Conservation (phyloP, 108 stramenopile genomes). For the Pseudonitzschia multiseries region DNA sequence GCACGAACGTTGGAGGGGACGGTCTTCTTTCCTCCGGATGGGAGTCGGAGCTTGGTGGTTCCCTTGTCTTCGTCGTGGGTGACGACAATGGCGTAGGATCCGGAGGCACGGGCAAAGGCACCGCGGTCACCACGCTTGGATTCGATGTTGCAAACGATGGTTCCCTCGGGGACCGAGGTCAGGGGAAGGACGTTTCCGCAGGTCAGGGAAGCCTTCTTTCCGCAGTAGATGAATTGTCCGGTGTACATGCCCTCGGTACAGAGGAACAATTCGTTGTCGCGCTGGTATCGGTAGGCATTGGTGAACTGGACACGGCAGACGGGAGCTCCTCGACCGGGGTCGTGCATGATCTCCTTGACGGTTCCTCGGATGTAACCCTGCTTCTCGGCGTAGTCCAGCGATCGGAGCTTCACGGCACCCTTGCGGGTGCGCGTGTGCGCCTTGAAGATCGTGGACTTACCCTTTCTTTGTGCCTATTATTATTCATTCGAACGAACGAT, state of each 20-base stretch:
- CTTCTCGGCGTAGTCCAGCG: constrained; percentile 96
- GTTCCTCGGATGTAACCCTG: constrained; percentile 98
- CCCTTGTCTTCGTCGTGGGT: constrained; percentile 99
- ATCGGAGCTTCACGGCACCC: constrained; percentile 97
- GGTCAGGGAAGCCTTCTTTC: constrained; percentile 95
- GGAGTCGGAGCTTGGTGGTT: constrained; percentile 96
- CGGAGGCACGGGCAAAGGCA: constrained; percentile 93
- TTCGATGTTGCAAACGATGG: constrained; percentile 99
- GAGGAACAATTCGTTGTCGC: constrained; percentile 92
- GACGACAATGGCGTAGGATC: constrained; percentile 97
- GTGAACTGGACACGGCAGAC: constrained; percentile 97
- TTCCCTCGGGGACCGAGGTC: constrained; percentile 95
- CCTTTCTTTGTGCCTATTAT: constrained; percentile 90
- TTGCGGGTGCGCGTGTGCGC: constrained; percentile 96
- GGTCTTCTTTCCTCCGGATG: constrained; percentile 99
- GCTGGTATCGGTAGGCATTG: constrained; percentile 97
- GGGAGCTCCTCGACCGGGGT: constrained; percentile 98
- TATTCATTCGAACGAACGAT: not conserved
- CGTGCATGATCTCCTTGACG: constrained; percentile 98
- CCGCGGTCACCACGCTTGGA: constrained; percentile 95
- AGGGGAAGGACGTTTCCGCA: constrained; percentile 98
- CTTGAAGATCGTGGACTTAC: constrained; percentile 96
- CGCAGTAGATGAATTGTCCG: constrained; percentile 99
- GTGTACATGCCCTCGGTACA: constrained; percentile 99
- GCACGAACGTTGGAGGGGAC: constrained; percentile 90